phyloP scores from a whole-genome alignment of 805 yeast species.

The Kuraishia piskuri region DNA sequence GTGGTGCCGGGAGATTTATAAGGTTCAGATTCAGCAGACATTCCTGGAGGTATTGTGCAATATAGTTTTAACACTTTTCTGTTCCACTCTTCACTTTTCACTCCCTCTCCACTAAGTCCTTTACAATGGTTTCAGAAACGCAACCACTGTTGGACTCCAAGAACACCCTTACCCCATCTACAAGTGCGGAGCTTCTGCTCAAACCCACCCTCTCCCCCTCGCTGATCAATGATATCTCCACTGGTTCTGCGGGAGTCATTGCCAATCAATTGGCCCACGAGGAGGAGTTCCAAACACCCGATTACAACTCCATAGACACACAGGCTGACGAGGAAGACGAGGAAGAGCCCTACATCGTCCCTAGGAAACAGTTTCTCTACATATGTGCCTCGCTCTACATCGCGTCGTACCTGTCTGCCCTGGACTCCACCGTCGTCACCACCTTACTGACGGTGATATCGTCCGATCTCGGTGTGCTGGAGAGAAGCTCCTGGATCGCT shows the following conservation, averaged over 20 bases:
- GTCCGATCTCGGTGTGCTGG: conserved; percentile 38
- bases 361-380: background rate
- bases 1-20: too few relatives aligned
- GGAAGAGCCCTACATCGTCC: conserved; percentile 2
- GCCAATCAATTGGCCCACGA: conserved; percentile 10
- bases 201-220: conserved; percentile 3
- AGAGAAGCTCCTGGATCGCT: conserved; percentile 33
- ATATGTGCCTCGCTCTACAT: conserved; percentile 2
- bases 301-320: background rate
- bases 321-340: background rate
- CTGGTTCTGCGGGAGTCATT: conserved; percentile 7
- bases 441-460: conserved; percentile 43
- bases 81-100: background rate
- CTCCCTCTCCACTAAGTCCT: too few relatives aligned
- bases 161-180: background rate
- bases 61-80: too few relatives aligned
- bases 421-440: conserved; percentile 49
- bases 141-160: background rate
- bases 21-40: too few relatives aligned
- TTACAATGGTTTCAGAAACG: background rate
- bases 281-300: conserved; percentile 2
- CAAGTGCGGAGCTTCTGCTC: background rate
- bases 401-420: conserved; percentile 27
- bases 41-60: too few relatives aligned
- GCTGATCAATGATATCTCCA: conserved; percentile 8